These are phyloP conservation scores for Chamaenerion angustifolium DNA, from an alignment of 345 rosid genomes.

Conservation along the genomic window DNA sequence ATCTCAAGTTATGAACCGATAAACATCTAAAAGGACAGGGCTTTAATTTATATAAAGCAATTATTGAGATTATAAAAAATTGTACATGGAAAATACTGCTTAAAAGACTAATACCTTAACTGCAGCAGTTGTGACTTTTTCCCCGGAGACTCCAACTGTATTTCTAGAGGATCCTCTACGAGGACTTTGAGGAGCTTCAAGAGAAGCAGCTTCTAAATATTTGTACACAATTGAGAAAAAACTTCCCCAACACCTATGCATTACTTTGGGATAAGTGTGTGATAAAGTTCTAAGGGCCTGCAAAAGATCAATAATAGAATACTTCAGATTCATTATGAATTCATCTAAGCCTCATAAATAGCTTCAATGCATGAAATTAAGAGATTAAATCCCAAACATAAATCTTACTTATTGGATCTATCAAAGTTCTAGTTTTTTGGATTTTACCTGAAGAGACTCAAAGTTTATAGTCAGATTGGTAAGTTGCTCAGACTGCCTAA, in stretches of 20 bases:
- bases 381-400: too few relatives aligned
- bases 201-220: conserved; percentile 25
- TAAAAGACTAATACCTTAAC: conserved; percentile 38
- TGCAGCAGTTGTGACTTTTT: conserved; percentile 59
- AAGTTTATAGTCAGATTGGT: conserved; percentile 44
- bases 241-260: conserved; percentile 48
- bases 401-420: too few relatives aligned
- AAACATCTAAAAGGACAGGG: too few relatives aligned
- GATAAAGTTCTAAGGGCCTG: conserved; percentile 78
- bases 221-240: conserved; percentile 39
- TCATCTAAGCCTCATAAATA: too few relatives aligned
- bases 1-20: too few relatives aligned
- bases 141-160: conserved; percentile 39
- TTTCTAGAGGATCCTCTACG: conserved; percentile 43
- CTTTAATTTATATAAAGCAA: too few relatives aligned
- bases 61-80: too few relatives aligned
- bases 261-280: conserved; percentile 65
- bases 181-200: conserved; percentile 32
- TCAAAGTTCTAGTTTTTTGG: conserved; percentile 1
- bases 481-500: conserved; percentile 37
- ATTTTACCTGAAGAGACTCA: conserved; percentile 81
- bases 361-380: too few relatives aligned
- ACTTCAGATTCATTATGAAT: not conserved
- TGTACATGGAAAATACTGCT: too few relatives aligned
- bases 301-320: not conserved